Conservation (phyloP, 2,329 filamentous ascomycete species). For the Trichoderma sp. region DNA sequence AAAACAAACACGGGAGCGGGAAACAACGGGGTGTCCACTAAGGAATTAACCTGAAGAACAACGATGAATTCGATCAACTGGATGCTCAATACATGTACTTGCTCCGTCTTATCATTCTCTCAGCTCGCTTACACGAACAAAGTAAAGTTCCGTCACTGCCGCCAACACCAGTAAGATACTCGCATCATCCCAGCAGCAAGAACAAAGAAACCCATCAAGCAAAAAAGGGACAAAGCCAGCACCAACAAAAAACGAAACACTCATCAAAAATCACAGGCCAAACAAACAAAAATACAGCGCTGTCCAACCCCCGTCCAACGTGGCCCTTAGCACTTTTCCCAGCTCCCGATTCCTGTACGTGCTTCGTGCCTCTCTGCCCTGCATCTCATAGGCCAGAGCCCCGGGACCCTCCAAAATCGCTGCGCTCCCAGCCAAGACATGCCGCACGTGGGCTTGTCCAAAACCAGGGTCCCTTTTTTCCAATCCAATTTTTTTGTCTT, state of each 20-base stretch:
- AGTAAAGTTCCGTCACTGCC: background rate
- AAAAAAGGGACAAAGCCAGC: background rate
- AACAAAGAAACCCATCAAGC: background rate
- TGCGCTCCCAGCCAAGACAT: slow-evolving; percentile 26
- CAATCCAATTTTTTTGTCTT: background rate
- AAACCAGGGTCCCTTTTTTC: background rate
- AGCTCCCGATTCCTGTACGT: background rate
- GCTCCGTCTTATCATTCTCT: background rate
- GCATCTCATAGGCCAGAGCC: background rate
- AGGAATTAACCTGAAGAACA: background rate
- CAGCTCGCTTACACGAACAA: background rate
- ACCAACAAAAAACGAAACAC: background rate
- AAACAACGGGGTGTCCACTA: slow-evolving; percentile 7
- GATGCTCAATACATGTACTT: background rate
- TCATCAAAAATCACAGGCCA: background rate
- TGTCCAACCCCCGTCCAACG: slow-evolving; percentile 16
- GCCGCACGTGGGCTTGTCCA: slow-evolving; percentile 25
- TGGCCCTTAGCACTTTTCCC: background rate
- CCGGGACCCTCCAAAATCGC: background rate
- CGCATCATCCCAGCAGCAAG: background rate
- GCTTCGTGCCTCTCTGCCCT: background rate
- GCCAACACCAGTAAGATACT: background rate
- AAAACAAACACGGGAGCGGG: background rate
- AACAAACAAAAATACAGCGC: background rate
- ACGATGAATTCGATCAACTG: background rate